Conservation (phyloP, 345 rosid species). For the Syzygium grande region DNA sequence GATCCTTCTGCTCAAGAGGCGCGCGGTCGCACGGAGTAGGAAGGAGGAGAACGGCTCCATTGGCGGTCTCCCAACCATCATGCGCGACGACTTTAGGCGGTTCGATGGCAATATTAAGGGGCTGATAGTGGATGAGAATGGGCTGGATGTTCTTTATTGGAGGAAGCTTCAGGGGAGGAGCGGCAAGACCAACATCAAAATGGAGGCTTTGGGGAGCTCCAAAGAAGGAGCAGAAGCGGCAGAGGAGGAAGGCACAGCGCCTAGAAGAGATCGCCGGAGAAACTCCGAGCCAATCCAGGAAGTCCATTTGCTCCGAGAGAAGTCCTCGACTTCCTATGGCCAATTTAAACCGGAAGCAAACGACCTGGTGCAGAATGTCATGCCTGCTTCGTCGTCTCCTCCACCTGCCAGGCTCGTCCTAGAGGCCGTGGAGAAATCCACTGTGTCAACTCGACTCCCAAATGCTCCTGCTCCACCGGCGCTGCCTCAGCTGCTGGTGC, state of each 20-base stretch:
- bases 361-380: not conserved
- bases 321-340: constrained; percentile 44
- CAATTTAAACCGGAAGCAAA: constrained; percentile 8
- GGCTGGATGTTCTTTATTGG: constrained; percentile 84
- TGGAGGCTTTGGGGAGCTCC: constrained; percentile 8
- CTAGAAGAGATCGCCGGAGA: constrained; percentile 4
- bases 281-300: constrained; percentile 24
- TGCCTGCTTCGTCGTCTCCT: not conserved
- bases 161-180: constrained; percentile 40
- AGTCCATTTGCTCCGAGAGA: constrained; percentile 59
- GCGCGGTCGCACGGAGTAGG: constrained; percentile 18
- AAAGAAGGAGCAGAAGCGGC: constrained; percentile 5
- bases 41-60: constrained; percentile 15
- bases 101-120: constrained; percentile 46
- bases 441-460: not conserved
- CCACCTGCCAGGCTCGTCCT: constrained; percentile 3
- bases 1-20: constrained; percentile 40
- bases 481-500: constrained; percentile 3
- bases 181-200: constrained; percentile 7
- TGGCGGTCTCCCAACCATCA: not conserved
- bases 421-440: constrained; percentile 5
- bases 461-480: not conserved
- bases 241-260: not conserved
- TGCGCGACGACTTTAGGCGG: constrained; percentile 19
- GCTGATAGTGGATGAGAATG: constrained; percentile 64